phyloP scores from a whole-genome alignment of 2,329 filamentous ascomycete genomes.

The Paecilomyces dactylethromorphus region DNA sequence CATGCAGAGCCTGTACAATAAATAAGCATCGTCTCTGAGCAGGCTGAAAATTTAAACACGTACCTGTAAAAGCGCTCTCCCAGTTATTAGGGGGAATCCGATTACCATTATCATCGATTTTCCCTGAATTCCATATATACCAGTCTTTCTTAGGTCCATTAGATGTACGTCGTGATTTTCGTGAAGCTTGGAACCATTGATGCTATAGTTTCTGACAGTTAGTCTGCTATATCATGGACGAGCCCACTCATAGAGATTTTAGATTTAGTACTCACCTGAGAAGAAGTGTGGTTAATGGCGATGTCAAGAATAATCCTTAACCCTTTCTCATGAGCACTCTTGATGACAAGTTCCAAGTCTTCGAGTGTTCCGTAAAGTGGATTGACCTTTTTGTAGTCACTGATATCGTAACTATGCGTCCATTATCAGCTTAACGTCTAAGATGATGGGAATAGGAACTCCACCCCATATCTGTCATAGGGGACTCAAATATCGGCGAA shows the following conservation, averaged over 20 bases:
- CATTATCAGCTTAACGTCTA: background rate
- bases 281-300: slow-evolving; percentile 40
- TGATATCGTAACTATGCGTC: slow-evolving; percentile 45
- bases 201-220: slow-evolving; percentile 40
- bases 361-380: slow-evolving; percentile 40
- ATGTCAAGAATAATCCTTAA: slow-evolving; percentile 47
- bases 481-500: slow-evolving; percentile 45
- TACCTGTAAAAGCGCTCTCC: background rate
- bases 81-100: background rate
- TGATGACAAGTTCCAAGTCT: slow-evolving; percentile 41
- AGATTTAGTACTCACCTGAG: slow-evolving; percentile 3
- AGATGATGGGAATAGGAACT: slow-evolving; percentile 23
- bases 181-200: slow-evolving; percentile 60
- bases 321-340: slow-evolving; percentile 35
- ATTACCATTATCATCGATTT: background rate
- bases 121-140: background rate
- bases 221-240: background rate
- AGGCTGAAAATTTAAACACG: background rate
- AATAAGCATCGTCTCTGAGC: background rate
- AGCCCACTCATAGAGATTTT: background rate
- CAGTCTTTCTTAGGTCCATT: slow-evolving; percentile 51
- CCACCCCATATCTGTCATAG: slow-evolving; percentile 46
- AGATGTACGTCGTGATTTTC: slow-evolving; percentile 48
- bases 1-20: slow-evolving; percentile 11
- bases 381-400: slow-evolving; percentile 41